Evolutionary conservation across 768 basidiomycete genomes (phyloP).

Genomic region (Melanogaster broomeanus): DNA sequence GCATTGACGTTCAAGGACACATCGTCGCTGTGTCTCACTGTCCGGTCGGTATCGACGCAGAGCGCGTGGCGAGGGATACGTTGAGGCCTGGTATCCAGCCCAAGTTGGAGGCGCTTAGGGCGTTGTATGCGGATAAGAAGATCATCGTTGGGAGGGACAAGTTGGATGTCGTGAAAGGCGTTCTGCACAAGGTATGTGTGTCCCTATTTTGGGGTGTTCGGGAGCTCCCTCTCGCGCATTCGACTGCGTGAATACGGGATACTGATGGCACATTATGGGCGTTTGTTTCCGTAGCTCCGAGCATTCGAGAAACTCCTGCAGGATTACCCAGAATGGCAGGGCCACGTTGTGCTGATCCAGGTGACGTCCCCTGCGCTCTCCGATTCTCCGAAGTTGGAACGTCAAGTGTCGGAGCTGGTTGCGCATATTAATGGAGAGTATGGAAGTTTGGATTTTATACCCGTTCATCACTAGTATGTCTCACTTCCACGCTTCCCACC

Average conservation of each 20-base stretch:
- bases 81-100: constrained; percentile 82
- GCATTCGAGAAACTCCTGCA: constrained; percentile 94
- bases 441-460: constrained; percentile 92
- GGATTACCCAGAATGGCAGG: constrained; percentile 95
- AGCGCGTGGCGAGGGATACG: constrained; percentile 83
- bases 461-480: constrained; percentile 97
- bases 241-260: not conserved
- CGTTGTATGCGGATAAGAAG: constrained; percentile 94
- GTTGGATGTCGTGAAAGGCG: constrained; percentile 97
- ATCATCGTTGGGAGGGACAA: constrained; percentile 98
- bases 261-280: not conserved
- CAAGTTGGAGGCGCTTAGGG: constrained; percentile 82
- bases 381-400: constrained; percentile 91
- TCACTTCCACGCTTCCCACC: not conserved
- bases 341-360: constrained; percentile 77
- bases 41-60: constrained; percentile 94
- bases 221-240: not conserved
- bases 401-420: constrained; percentile 91
- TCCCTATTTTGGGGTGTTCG: not conserved
- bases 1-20: constrained; percentile 87
- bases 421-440: constrained; percentile 96
- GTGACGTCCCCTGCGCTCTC: constrained; percentile 93
- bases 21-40: constrained; percentile 84
- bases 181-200: constrained; percentile 83
- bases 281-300: constrained; percentile 58